phyloP scores from a whole-genome alignment of 2,329 filamentous ascomycete species.

The Penicillium sp. region DNA sequence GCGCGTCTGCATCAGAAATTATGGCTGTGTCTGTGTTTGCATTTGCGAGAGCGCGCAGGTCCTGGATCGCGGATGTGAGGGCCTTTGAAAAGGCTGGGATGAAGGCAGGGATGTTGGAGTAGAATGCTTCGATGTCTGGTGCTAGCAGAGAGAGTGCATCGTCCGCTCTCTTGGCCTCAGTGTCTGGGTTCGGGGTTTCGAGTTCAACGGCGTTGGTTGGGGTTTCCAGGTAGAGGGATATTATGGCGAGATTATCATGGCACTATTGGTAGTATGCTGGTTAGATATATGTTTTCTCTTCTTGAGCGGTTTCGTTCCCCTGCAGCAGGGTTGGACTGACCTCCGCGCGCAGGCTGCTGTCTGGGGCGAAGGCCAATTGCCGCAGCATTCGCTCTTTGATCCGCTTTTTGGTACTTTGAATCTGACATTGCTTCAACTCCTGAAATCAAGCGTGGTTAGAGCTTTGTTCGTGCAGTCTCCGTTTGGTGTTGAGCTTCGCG shows the following conservation, averaged over 20 bases:
- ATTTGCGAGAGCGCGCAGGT: constrained; percentile 27
- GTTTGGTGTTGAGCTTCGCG: background rate
- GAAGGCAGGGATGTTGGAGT: constrained; percentile 28
- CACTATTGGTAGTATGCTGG: constrained; percentile 20
- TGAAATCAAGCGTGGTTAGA: constrained; percentile 14
- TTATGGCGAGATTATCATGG: constrained; percentile 36
- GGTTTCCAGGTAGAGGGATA: constrained; percentile 38
- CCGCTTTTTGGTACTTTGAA: constrained; percentile 32
- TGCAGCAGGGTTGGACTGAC: constrained; percentile 20
- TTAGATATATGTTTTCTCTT: background rate
- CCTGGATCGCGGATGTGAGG: constrained; percentile 25
- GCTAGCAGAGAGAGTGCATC: constrained; percentile 32
- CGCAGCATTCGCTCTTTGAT: constrained; percentile 33
- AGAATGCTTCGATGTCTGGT: constrained; percentile 38
- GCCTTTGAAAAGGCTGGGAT: constrained; percentile 25
- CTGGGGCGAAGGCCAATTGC: constrained; percentile 33
- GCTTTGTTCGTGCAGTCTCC: background rate
- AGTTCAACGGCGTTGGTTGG: constrained; percentile 22
- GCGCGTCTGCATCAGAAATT: background rate
- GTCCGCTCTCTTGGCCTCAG: constrained; percentile 13
- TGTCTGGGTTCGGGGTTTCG: constrained; percentile 14
- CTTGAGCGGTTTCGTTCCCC: background rate
- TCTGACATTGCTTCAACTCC: constrained; percentile 37
- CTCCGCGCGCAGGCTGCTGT: constrained; percentile 34
- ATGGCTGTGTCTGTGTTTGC: constrained; percentile 18